Base-by-base conservation (phyloP, 148 eudicot species). In the Camellia granthamiana region DNA sequence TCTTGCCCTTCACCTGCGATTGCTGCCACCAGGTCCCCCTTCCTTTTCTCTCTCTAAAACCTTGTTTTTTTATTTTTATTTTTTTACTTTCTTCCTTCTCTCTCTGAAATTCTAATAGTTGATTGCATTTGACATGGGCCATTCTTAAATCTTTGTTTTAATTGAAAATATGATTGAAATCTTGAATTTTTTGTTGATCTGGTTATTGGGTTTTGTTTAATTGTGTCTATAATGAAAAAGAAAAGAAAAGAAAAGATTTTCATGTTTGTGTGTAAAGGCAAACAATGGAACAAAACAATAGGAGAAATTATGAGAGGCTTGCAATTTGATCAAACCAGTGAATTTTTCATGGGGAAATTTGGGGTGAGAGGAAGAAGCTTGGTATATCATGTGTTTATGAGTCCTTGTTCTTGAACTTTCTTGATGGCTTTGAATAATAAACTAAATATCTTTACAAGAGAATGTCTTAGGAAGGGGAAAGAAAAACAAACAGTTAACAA, bases 1-100 rank as follows among this genome's bases (percentile, higher is more conserved):
- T 95, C 89, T 86, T 95, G 62, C 98, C 98, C 54, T 95, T 95
- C 84, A 89, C 97, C 79, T 95, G 98, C 83, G 98, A 95, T 81
- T 88, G 88, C 76, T 93, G 98, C 86, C 82, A 85, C 79, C 82
- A 89, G 93, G 98, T 90, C 2, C 62, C 21, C 63, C 54, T 72
- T 65, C 6, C 52, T 41, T n/a, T 38, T 15, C 19, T 10, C 63
- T 54, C 12, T 5, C 14, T 15, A 60, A 10, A 10, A 19, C 46
- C n/a, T n/a, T n/a, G n/a, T n/a, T n/a, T n/a, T n/a, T n/a, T n/a
- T n/a, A n/a, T n/a, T n/a, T n/a, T n/a, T n/a, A 23, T 23, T 23
- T 0, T 23, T 0, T 23, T 23, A 0, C 0, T 23, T 23, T 23
- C 0, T 23, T 23, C 0, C 0, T 23, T 23, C 0, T 23, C 0